Percentiles rank a stretch among this genome's conserved stretches.
phyloP scores from a whole-genome alignment of 306 rosid genomes.

The Vigna unguiculata region DNA sequence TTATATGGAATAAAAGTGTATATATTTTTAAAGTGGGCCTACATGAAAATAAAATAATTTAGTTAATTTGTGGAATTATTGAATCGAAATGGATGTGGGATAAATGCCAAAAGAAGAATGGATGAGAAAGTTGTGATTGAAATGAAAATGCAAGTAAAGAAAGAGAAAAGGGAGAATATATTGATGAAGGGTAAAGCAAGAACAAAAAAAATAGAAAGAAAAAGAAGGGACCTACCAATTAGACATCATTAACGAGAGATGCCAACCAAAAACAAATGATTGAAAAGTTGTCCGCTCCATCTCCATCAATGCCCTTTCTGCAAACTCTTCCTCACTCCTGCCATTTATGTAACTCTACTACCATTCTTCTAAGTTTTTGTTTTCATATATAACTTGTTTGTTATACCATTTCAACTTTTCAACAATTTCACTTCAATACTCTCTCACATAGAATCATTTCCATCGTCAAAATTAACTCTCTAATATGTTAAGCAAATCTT shows the following conservation, averaged over 20 bases:
- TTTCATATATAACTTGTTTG: too few species aligned
- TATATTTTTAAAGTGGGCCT: background rate
- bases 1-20: background rate
- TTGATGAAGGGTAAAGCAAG: slow-evolving; percentile 29
- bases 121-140: slow-evolving; percentile 12
- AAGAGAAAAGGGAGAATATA: slow-evolving; percentile 24
- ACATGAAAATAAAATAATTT: background rate
- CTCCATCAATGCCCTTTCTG: slow-evolving; percentile 28
- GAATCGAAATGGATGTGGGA: background rate
- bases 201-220: background rate
- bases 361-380: background rate
- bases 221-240: slow-evolving; percentile 38
- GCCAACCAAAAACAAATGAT: slow-evolving; percentile 44
- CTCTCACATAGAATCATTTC: background rate
- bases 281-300: slow-evolving; percentile 45
- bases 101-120: slow-evolving; percentile 2
- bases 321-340: slow-evolving; percentile 23
- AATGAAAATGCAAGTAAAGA: background rate
- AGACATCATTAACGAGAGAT: slow-evolving; percentile 28
- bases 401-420: background rate
- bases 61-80: background rate
- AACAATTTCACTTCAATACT: background rate
- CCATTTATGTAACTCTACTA: too few species aligned
- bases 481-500: background rate
- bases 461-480: background rate